phyloP scores from a whole-genome alignment of 371 early-diverging fungal species.

The Coemansia sp. region DNA sequence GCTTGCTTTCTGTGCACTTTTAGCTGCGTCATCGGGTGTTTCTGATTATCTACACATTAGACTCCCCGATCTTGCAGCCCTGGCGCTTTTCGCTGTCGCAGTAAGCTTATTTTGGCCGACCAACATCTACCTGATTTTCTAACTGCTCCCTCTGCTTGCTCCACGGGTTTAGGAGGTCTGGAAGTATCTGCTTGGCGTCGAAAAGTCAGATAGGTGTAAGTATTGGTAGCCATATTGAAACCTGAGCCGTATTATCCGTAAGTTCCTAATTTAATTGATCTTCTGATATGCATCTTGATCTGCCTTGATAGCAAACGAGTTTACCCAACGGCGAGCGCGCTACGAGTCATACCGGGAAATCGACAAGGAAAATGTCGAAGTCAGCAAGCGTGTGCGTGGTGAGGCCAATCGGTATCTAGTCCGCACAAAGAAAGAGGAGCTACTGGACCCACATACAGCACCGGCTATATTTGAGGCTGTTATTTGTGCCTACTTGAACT shows the following conservation, averaged over 20 bases:
- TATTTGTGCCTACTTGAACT: conserved; percentile 77
- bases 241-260: background rate
- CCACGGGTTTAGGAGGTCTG: conserved; percentile 71
- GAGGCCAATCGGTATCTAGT: conserved; percentile 77
- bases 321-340: conserved; percentile 66
- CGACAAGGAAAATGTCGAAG: conserved; percentile 72
- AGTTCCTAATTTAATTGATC: background rate
- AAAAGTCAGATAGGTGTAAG: conserved; percentile 83
- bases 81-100: background rate
- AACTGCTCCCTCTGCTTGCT: background rate
- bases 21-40: conserved; percentile 1
- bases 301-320: conserved; percentile 64
- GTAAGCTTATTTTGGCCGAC: background rate
- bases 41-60: background rate
- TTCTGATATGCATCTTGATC: background rate
- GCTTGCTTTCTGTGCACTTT: background rate
- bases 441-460: conserved; percentile 41
- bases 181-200: conserved; percentile 86
- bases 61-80: background rate
- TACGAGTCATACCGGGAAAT: conserved; percentile 70
- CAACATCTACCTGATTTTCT: background rate
- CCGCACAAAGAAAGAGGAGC: conserved; percentile 48
- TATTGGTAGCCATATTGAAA: conserved; percentile 2
- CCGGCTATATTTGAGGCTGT: conserved; percentile 72
- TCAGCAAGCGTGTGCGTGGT: conserved; percentile 81